These are phyloP conservation scores for Cyberlindnera euphorbiae DNA, from an alignment of 805 yeast genomes.

Conservation along the genomic window DNA sequence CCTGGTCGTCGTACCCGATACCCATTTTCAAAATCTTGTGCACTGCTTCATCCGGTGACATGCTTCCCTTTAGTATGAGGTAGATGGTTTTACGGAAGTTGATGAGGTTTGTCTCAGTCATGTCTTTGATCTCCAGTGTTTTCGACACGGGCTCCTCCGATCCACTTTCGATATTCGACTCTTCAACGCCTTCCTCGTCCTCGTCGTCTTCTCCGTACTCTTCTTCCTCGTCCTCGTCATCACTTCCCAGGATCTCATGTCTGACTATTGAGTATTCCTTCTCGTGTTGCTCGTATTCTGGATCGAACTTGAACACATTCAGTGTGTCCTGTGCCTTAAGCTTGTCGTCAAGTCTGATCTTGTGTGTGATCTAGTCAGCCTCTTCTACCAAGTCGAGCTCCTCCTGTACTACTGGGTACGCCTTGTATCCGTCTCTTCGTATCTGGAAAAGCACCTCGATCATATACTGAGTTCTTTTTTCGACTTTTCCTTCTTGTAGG, in stretches of 20 bases:
- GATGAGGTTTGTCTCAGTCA: constrained; percentile 60
- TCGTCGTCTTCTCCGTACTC: constrained; percentile 24
- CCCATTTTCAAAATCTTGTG: constrained; percentile 67
- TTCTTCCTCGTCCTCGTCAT: constrained; percentile 26
- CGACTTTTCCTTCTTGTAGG: constrained; percentile 49
- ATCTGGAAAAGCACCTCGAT: constrained; percentile 49
- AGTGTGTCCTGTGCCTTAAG: constrained; percentile 42
- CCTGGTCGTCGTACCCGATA: constrained; percentile 38
- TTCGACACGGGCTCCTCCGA: no score
- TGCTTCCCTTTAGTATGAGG: constrained; percentile 78
- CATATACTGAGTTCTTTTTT: constrained; percentile 37
- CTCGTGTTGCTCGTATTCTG: constrained; percentile 46
- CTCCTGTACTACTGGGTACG: constrained; percentile 35
- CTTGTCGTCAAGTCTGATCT: constrained; percentile 48
- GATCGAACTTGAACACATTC: constrained; percentile 48
- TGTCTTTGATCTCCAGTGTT: constrained; percentile 43
- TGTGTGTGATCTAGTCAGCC: constrained; percentile 55
- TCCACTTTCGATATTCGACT: no score
- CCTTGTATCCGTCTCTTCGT: constrained; percentile 41
- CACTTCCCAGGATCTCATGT: constrained; percentile 23
- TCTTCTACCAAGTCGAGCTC: constrained; percentile 60
- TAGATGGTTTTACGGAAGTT: constrained; percentile 75
- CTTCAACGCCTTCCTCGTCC: constrained; percentile 35
- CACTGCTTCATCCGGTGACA: constrained; percentile 90
- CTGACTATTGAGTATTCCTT: constrained; percentile 37